Evolutionary conservation across 768 basidiomycete species (phyloP).

Genomic region (Tylopilus sp.): DNA sequence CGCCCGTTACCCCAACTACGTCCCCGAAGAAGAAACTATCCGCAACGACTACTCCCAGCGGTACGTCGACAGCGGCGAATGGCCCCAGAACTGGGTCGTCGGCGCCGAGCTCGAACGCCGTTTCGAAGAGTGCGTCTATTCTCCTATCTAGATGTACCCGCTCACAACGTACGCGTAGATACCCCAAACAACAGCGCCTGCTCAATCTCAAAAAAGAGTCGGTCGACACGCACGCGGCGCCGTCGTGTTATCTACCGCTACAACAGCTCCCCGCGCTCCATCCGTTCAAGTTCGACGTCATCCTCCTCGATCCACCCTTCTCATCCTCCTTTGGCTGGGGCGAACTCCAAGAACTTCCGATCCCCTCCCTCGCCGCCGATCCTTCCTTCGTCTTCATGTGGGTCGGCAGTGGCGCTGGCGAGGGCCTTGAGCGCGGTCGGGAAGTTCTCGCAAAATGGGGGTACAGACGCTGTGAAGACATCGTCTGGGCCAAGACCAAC

Average conservation of each 20-base stretch:
- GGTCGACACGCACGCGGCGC: conserved; percentile 64
- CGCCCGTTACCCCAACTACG: conserved; percentile 73
- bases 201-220: conserved; percentile 79
- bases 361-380: conserved; percentile 81
- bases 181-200: conserved; percentile 89
- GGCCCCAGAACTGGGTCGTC: conserved; percentile 92
- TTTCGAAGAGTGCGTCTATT: conserved; percentile 81
- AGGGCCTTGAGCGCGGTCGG: conserved; percentile 87
- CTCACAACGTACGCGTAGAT: conserved; percentile 44
- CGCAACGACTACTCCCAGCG: conserved; percentile 91
- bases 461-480: conserved; percentile 91
- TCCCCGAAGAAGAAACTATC: conserved; percentile 94
- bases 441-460: conserved; percentile 94
- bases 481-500: conserved; percentile 98
- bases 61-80: conserved; percentile 88
- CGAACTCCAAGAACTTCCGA: conserved; percentile 74
- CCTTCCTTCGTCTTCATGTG: conserved; percentile 94
- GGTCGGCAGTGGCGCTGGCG: conserved; percentile 89
- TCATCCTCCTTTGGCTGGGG: conserved; percentile 86
- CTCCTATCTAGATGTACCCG: no score
- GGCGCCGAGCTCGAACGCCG: conserved; percentile 85
- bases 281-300: conserved; percentile 81
- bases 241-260: conserved; percentile 69
- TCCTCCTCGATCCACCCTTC: conserved; percentile 88
- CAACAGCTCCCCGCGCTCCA: conserved; percentile 53